These are phyloP conservation scores for Edaphochlamys debaryana DNA, from an alignment of 139 green algal species.

Conservation along the genomic window DNA sequence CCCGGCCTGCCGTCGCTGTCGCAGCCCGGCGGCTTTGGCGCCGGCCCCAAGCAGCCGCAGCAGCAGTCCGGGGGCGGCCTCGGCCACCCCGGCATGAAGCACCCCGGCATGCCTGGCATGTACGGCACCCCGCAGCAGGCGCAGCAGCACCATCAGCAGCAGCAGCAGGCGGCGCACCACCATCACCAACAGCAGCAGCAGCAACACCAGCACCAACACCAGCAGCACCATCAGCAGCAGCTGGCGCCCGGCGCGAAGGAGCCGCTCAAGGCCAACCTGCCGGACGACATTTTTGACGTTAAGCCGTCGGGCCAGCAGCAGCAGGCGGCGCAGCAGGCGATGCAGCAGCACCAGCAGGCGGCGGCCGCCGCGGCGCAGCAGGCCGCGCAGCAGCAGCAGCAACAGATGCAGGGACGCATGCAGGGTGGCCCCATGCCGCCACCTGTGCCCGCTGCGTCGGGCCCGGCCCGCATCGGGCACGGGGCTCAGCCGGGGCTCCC, in stretches of 20 bases:
- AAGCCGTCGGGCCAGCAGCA: slow-evolving; percentile 16
- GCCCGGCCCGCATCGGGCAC: slow-evolving; percentile 24
- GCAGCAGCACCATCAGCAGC: neutral
- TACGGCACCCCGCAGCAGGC: slow-evolving; percentile 8
- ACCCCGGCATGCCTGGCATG: neutral
- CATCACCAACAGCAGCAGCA: neutral
- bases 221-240: neutral
- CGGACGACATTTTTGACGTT: slow-evolving; percentile 52
- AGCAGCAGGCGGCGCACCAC: neutral
- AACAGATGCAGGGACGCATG: neutral
- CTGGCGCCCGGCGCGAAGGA: neutral
- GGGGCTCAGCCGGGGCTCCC: neutral
- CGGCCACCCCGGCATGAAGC: slow-evolving; percentile 30
- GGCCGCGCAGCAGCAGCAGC: neutral
- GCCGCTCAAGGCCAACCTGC: slow-evolving; percentile 34
- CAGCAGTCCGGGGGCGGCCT: neutral
- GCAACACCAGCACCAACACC: neutral
- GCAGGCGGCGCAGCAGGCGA: neutral
- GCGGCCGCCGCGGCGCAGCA: neutral
- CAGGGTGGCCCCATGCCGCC: neutral
- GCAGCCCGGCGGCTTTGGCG: neutral
- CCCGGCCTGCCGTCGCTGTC: slow-evolving; percentile 6
- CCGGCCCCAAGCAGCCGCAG: slow-evolving; percentile 17
- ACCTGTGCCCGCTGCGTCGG: slow-evolving; percentile 13
- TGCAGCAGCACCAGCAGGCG: neutral